Base-by-base conservation (phyloP, 805 yeast species). In the Candida schatavii region DNA sequence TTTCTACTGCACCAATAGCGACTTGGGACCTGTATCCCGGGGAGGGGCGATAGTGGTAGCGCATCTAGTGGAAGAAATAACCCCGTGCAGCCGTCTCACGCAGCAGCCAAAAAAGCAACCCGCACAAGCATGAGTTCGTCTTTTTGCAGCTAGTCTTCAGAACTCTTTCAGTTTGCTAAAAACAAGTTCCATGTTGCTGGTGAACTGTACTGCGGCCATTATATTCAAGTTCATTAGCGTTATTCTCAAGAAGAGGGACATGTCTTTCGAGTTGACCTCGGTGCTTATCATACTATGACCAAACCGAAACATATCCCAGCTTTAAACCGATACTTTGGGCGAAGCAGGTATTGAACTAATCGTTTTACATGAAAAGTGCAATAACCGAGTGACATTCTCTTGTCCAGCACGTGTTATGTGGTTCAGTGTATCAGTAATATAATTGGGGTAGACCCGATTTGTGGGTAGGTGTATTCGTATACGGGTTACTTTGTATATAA, bases 151-250 rank as follows among this genome's bases (percentile, higher is more conserved):
- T 89, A 50, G 90, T 91, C 69, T 91, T 83, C 75, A 78, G 80
- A 81, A 54, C 88, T 87, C 73, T 95, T 96, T 28, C 77, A 87
- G 55, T 81, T 81, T 59, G 29, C 40, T 7, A 55, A 70, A 23
- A 62, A 73, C 43, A 78, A 75, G 40, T 85, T 89, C 77, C 96
- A 88, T 63, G 85, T 89, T 59, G 84, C 96, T 34, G 97, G 97
- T 51, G 97, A 89, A 61, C 85, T 95, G 6, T 89, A 90, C 56
- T 97, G 91, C 17, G 97, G 97, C 39, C 95, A 88, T 59, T 90
- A 90, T 66, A 86, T 90, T 50, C 99, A 86, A 77, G 9, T 86
- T 89, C 64, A 95, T 95, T 5, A 61, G 78, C 44, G 95, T 87
- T 62, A 88, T 89, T 52, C 66, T 87, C 52, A 69, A 31, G 35